Evolutionary conservation across 2,329 filamentous ascomycete species (phyloP), one percentile per base, ranked within the genome.

Genomic region (Aspergillus texensis): DNA sequence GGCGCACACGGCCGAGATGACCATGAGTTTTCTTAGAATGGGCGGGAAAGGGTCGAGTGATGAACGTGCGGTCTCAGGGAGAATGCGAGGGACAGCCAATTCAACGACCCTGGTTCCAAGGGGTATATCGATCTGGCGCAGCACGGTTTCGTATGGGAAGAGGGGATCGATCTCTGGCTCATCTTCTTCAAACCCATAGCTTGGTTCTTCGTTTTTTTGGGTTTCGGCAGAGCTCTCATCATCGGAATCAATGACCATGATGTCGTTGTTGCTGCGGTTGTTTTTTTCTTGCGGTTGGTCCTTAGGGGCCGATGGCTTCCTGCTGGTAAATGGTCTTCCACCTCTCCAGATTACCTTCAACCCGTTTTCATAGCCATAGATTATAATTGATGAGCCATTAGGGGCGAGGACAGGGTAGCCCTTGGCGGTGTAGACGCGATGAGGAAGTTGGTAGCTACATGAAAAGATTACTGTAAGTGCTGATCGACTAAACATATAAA

Each of bases 301-400:
- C 34, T 67, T 78, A 62, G 56, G 65, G 11, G 48, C 48, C 26
- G 70, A 66, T 62, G 4, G 62, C 65, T 76, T 72, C 43, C 70
- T 61, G 30, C 68, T 63, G 39, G 82, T 82, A 61, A 86, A 80
- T 1, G 78, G 76, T 34, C 79, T 80, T 4, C 87, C 87, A 50
- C 86, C 86, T 74, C 85, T 81, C 88, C 88, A 90, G 34, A 88
- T 68, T 56, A 89, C 76, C 62, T 83, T 82, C 26, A 90, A 68
- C 6, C 88, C 88, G 48, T 79, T 80, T 48, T 85, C 83, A 67
- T 88, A 84, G 54, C 84, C 88, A 68, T 87, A 88, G 14, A 89
- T 70, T 52, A 89, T 79, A 63, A 90, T 79, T 3, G 84, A 86
- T 4, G 88, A 89, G 72, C 86, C 86, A 74, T 89, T 89, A 26